phyloP scores from a whole-genome alignment of 148 eudicot genomes.

The Bassia scoparia region DNA sequence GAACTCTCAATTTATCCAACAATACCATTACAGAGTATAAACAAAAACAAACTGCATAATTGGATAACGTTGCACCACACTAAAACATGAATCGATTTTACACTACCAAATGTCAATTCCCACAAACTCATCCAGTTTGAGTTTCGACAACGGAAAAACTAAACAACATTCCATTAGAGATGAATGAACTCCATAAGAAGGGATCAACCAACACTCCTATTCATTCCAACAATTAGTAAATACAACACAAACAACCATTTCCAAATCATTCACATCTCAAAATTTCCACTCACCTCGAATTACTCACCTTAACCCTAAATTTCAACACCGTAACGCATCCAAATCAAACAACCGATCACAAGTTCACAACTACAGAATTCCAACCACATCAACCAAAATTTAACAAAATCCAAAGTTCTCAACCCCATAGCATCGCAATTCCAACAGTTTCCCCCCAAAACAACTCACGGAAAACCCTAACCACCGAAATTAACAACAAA shows the following conservation, averaged over 20 bases:
- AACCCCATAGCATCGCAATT: not conserved
- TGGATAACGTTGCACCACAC: too few species aligned
- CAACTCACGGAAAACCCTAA: not conserved
- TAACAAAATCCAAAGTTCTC: not conserved
- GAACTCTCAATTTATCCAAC: too few species aligned
- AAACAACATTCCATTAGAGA: not conserved
- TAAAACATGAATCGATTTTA: not conserved
- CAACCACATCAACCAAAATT: not conserved
- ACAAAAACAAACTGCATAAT: too few species aligned
- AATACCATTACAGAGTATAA: too few species aligned
- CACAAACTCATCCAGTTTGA: not conserved
- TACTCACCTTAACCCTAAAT: not conserved
- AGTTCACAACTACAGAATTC: not conserved
- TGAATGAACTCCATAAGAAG: not conserved
- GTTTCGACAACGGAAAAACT: too few species aligned
- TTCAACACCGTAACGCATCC: not conserved
- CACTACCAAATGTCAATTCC: not conserved
- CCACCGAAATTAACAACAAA: constrained; percentile 3
- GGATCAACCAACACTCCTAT: not conserved
- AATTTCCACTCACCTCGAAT: not conserved
- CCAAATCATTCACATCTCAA: not conserved
- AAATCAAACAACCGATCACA: not conserved
- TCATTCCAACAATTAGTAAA: not conserved
- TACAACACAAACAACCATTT: not conserved
- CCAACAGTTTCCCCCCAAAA: not conserved